A percentile compares a stretch with the other conserved stretches of the same genome.
Evolutionary conservation across 2,329 filamentous ascomycete genomes (phyloP).

Genomic region (Aspergillus vadensis): DNA sequence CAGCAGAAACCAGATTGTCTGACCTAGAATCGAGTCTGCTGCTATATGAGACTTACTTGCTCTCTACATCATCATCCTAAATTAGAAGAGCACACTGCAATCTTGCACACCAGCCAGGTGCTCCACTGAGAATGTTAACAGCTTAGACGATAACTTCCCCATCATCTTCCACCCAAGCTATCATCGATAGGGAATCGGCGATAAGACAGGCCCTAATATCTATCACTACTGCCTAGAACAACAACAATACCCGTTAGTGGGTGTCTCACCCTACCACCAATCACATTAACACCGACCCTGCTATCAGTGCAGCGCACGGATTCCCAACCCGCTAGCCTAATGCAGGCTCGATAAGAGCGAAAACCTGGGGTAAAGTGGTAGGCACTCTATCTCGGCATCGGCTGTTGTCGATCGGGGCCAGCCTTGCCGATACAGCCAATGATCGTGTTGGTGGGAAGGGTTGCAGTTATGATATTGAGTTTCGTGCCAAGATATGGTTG

Average conservation of each 20-base stretch:
- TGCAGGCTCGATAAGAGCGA: neutral
- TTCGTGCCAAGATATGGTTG: neutral
- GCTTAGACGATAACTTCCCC: too few species aligned
- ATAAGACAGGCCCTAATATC: neutral
- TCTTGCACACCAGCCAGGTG: too few species aligned
- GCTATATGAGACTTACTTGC: too few species aligned
- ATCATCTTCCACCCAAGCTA: too few species aligned
- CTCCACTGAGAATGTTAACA: too few species aligned
- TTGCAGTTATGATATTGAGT: neutral
- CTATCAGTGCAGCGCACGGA: neutral
- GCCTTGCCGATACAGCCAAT: conserved; percentile 29
- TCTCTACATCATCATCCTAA: too few species aligned
- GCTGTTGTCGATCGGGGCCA: neutral
- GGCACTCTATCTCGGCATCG: neutral
- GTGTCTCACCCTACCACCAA: neutral
- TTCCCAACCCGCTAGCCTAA: neutral
- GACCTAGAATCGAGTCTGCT: too few species aligned
- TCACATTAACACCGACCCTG: neutral
- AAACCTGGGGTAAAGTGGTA: neutral
- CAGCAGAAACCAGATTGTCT: too few species aligned
- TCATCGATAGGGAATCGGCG: too few species aligned
- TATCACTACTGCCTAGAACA: neutral
- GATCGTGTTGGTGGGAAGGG: neutral
- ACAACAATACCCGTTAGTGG: too few species aligned
- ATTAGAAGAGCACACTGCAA: too few species aligned